Conservation (phyloP, 2,329 filamentous ascomycete species). For the Cercospora canescens region DNA sequence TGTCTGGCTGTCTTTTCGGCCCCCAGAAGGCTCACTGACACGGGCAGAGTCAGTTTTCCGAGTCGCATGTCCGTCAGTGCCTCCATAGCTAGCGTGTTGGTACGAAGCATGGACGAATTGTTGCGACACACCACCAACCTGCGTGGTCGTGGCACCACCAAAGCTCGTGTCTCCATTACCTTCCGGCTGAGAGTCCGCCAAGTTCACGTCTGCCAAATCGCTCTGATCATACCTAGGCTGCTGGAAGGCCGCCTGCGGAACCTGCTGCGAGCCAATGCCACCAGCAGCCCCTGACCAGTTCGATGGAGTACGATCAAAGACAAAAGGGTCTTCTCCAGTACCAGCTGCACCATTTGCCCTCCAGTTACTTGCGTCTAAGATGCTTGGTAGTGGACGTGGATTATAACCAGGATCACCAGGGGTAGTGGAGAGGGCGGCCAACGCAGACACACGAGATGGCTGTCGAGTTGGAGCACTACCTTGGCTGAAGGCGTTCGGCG, state of each 20-base stretch:
- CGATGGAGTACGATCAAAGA: neutral
- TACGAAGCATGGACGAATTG: neutral
- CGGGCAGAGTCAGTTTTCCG: neutral
- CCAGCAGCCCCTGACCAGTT: neutral
- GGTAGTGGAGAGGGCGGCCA: neutral
- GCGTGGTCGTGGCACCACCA: neutral
- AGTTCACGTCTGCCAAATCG: neutral
- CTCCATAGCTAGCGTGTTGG: neutral
- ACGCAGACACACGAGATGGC: neutral
- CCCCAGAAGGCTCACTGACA: neutral
- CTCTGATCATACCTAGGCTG: neutral
- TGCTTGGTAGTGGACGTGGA: neutral
- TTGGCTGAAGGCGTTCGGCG: neutral
- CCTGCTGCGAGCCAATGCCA: neutral
- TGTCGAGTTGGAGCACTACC: neutral
- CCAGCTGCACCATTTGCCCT: neutral
- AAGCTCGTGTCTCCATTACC: neutral
- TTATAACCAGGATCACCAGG: neutral
- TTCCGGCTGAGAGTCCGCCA: neutral
- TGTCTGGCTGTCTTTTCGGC: neutral
- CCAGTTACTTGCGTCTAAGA: neutral
- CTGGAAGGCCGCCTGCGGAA: neutral
- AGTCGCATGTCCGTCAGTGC: neutral
- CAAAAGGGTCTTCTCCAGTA: neutral
- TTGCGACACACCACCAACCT: neutral